Conservation (phyloP, 176 grass and related monocot species). For the Melocanna baccifera region DNA sequence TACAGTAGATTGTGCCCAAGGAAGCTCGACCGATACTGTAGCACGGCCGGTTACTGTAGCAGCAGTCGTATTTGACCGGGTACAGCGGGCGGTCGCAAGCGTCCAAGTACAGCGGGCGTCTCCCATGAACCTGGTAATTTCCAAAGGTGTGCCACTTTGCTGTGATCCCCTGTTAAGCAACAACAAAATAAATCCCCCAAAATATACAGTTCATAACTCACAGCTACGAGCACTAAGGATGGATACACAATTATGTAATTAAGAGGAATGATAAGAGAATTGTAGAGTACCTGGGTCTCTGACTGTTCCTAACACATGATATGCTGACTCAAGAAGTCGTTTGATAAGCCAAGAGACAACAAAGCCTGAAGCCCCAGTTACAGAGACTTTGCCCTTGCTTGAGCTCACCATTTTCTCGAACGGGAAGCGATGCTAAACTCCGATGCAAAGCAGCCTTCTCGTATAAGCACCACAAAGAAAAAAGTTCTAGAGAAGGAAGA, state of each 20-base stretch:
- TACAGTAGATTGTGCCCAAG: too few species aligned
- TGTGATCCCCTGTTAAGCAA: conserved; percentile 36
- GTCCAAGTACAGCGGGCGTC: too few species aligned
- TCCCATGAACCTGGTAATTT: conserved; percentile 68
- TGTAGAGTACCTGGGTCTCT: conserved; percentile 54
- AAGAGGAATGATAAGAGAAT: not conserved
- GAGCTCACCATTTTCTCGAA: conserved; percentile 39
- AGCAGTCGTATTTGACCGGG: too few species aligned
- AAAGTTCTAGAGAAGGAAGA: conserved; percentile 17
- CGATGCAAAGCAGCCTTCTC: conserved; percentile 1
- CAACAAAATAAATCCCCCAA: not conserved
- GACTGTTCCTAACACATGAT: conserved; percentile 78
- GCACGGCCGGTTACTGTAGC: too few species aligned
- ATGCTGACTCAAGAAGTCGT: conserved; percentile 62
- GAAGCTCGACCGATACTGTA: too few species aligned
- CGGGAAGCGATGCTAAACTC: not conserved
- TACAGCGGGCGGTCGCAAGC: too few species aligned
- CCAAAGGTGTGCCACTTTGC: conserved; percentile 75
- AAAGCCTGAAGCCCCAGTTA: conserved; percentile 78
- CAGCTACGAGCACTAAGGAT: not conserved
- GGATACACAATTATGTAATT: not conserved
- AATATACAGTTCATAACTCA: not conserved
- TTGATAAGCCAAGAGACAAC: conserved; percentile 86
- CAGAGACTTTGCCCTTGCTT: conserved; percentile 68
- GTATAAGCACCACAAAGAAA: conserved; percentile 44